Conservation (phyloP, 1,284 basidiomycete genomes). For the Naganishia liquefaciens region DNA sequence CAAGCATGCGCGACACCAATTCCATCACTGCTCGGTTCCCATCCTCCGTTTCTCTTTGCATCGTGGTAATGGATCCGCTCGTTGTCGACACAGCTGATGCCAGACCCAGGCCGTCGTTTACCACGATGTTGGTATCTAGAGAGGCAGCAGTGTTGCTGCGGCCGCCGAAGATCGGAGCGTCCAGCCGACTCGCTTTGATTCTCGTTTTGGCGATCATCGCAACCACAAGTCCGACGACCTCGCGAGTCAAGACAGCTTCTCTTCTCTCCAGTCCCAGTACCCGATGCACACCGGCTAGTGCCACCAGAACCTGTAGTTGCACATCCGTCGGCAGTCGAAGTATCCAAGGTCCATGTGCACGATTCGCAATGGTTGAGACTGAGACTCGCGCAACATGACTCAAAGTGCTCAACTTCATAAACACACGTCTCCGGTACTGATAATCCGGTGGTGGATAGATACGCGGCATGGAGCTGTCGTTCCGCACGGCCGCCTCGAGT, state of each 20-base stretch:
- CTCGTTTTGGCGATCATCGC: constrained; percentile 65
- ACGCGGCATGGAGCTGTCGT: constrained; percentile 58
- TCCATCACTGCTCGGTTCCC: constrained; percentile 77
- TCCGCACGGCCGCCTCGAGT: constrained; percentile 60
- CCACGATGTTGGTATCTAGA: not conserved
- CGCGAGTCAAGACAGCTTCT: constrained; percentile 79
- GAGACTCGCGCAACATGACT: constrained; percentile 69
- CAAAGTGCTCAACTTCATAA: constrained; percentile 61
- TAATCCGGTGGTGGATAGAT: constrained; percentile 36
- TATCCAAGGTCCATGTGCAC: constrained; percentile 81
- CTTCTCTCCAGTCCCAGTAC: constrained; percentile 78
- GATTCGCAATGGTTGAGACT: constrained; percentile 65
- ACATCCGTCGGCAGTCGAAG: constrained; percentile 73
- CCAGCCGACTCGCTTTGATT: constrained; percentile 27
- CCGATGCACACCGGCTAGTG: constrained; percentile 70
- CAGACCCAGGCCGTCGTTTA: constrained; percentile 23
- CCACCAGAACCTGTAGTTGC: constrained; percentile 68
- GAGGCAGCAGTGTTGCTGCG: constrained; percentile 8
- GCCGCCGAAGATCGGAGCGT: constrained; percentile 9
- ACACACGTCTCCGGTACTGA: constrained; percentile 51
- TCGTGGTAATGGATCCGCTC: constrained; percentile 35
- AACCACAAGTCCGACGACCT: constrained; percentile 74
- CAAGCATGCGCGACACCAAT: constrained; percentile 71
- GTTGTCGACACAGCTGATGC: constrained; percentile 57
- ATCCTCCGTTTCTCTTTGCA: constrained; percentile 65